phyloP scores from a whole-genome alignment of 1,284 basidiomycete species.

The Moesziomyces sp. region DNA sequence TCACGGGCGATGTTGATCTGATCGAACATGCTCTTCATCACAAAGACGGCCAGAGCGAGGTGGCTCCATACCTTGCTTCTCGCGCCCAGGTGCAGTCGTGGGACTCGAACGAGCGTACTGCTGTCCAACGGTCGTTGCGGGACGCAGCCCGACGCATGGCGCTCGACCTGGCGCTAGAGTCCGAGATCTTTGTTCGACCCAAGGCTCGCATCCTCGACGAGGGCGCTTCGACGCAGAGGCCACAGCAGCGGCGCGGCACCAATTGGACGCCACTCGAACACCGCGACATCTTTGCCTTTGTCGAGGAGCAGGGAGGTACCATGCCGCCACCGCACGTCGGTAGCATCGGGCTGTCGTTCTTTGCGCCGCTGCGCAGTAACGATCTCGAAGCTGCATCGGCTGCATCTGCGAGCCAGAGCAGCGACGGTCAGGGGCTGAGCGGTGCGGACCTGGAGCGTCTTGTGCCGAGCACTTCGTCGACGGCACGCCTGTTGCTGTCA shows the following conservation, averaged over 20 bases:
- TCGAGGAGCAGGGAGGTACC: constrained; percentile 32
- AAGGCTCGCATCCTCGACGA: constrained; percentile 29
- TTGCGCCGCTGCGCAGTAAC: constrained; percentile 28
- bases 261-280: constrained; percentile 43
- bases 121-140: constrained; percentile 9
- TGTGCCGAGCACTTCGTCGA: constrained; percentile 38
- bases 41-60: background rate
- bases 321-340: constrained; percentile 40
- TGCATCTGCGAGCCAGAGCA: background rate
- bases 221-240: constrained; percentile 24
- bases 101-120: constrained; percentile 1
- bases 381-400: constrained; percentile 16
- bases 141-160: constrained; percentile 14
- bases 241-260: constrained; percentile 24
- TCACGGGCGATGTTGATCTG: background rate
- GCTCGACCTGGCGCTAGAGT: constrained; percentile 29
- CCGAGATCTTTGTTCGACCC: constrained; percentile 27
- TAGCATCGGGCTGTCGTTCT: constrained; percentile 31
- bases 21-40: constrained; percentile 10
- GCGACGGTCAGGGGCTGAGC: background rate
- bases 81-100: constrained; percentile 8
- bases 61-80: constrained; percentile 13
- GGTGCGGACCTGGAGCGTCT: constrained; percentile 30
- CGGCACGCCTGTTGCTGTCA: constrained; percentile 34
- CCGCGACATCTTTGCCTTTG: constrained; percentile 28